Conservation (phyloP, 192 early-diverging fungal species). For the Coemansia erecta region DNA sequence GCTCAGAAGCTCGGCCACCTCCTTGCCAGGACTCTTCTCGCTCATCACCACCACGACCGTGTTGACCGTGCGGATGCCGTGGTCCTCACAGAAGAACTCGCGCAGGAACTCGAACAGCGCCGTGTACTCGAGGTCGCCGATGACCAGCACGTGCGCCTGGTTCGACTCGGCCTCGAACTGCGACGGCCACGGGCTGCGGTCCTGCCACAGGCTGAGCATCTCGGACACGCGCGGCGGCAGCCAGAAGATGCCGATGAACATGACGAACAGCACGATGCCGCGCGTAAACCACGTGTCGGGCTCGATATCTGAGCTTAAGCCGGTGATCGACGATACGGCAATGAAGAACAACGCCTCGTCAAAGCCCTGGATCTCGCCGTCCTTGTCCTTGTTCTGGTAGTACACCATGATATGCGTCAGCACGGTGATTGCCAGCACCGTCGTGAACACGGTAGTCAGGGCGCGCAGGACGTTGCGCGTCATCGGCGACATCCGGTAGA, state of each 20-base stretch:
- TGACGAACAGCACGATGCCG: slow-evolving; percentile 61
- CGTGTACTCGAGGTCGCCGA: slow-evolving; percentile 63
- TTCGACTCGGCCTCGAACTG: slow-evolving; percentile 53
- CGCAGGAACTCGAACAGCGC: slow-evolving; percentile 66
- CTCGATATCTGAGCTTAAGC: slow-evolving; percentile 67
- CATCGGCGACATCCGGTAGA: slow-evolving; percentile 57
- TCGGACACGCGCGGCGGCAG: slow-evolving; percentile 65
- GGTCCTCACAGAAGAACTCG: slow-evolving; percentile 80
- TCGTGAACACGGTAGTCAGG: slow-evolving; percentile 63
- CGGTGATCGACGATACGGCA: slow-evolving; percentile 59
- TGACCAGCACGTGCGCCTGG: slow-evolving; percentile 62
- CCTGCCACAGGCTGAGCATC: slow-evolving; percentile 60
- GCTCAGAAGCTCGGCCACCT: slow-evolving; percentile 54
- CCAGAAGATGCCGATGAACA: slow-evolving; percentile 71
- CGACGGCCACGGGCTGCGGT: slow-evolving; percentile 59
- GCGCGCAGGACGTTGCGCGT: slow-evolving; percentile 62
- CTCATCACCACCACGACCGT: slow-evolving; percentile 69
- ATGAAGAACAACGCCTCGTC: slow-evolving; percentile 63
- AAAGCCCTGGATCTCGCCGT: slow-evolving; percentile 51
- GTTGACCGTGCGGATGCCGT: slow-evolving; percentile 63
- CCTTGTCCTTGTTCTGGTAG: slow-evolving; percentile 56
- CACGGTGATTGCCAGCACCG: slow-evolving; percentile 68
- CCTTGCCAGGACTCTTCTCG: slow-evolving; percentile 58
- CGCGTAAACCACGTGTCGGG: slow-evolving; percentile 57
- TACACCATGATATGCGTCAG: slow-evolving; percentile 66